A percentile compares a stretch with the other conserved stretches of the same genome.
Evolutionary conservation across 352 stramenopile species (phyloP).

Genomic region (Phytopythium aichiense): DNA sequence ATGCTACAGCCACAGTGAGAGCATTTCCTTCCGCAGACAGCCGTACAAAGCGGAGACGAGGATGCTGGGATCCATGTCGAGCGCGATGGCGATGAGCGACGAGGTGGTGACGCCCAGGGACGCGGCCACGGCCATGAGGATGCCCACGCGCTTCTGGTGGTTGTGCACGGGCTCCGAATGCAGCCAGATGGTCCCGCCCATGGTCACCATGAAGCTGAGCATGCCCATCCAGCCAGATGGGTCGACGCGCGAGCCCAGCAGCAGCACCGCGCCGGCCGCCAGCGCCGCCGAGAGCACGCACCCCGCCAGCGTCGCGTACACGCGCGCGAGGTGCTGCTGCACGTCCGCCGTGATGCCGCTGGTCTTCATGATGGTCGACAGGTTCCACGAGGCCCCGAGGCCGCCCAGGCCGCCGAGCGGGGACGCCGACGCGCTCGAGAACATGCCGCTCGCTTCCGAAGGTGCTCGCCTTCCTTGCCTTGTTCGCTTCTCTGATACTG

Average conservation of each 20-base stretch:
- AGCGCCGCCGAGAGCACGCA: constrained; percentile 55
- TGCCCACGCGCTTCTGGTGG: constrained; percentile 50
- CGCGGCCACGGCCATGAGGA: constrained; percentile 66
- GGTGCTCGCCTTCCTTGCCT: constrained; percentile 3
- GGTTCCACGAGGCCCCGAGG: constrained; percentile 31
- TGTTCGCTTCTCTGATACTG: constrained; percentile 9
- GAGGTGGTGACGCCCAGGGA: constrained; percentile 69
- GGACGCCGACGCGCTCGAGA: constrained; percentile 16
- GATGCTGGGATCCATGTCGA: constrained; percentile 71
- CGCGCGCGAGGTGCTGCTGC: constrained; percentile 60
- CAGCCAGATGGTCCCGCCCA: constrained; percentile 58
- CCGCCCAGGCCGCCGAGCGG: constrained; percentile 6
- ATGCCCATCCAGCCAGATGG: constrained; percentile 36
- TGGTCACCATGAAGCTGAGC: constrained; percentile 36
- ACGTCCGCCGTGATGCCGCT: constrained; percentile 63
- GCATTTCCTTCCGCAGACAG: not conserved
- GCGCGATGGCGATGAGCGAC: constrained; percentile 67
- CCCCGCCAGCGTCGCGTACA: constrained; percentile 65
- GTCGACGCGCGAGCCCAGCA: constrained; percentile 32
- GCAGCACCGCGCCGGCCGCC: constrained; percentile 32
- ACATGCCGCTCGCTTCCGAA: constrained; percentile 17
- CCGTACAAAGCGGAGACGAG: constrained; percentile 76
- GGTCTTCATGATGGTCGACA: constrained; percentile 63
- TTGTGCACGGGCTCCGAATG: constrained; percentile 50
- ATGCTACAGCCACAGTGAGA: not conserved